phyloP scores from a whole-genome alignment of 768 basidiomycete species.

The Scleroderma citrinum region DNA sequence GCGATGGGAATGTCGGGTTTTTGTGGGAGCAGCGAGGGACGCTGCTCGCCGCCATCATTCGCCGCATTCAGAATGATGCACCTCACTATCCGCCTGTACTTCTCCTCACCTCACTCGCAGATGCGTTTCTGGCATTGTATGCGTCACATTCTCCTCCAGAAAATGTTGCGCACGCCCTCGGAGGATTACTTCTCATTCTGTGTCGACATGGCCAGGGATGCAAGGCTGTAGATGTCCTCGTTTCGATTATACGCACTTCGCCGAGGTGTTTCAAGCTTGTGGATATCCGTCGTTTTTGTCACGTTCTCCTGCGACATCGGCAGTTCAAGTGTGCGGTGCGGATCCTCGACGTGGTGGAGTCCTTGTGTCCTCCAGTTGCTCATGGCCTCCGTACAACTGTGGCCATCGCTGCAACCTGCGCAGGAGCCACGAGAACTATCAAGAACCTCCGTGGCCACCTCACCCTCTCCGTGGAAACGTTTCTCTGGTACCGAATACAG shows the following conservation, averaged over 20 bases:
- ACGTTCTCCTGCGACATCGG: constrained; percentile 35
- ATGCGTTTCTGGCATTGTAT: constrained; percentile 35
- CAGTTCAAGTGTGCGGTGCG: constrained; percentile 32
- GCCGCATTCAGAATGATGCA: constrained; percentile 31
- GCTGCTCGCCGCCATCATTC: constrained; percentile 35
- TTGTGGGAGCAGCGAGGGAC: constrained; percentile 28
- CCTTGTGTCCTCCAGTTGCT: constrained; percentile 8
- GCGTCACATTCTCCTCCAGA: constrained; percentile 25
- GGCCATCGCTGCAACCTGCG: constrained; percentile 4
- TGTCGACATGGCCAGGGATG: constrained; percentile 35
- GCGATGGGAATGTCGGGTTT: constrained; percentile 17
- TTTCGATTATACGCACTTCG: constrained; percentile 29
- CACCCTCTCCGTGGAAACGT: background rate
- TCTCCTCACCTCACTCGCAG: constrained; percentile 29
- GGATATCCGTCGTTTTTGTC: constrained; percentile 34
- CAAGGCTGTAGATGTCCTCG: constrained; percentile 34
- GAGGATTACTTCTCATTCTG: constrained; percentile 36
- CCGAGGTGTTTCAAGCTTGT: constrained; percentile 36
- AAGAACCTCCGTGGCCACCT: background rate
- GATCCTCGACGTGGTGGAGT: constrained; percentile 21
- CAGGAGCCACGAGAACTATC: constrained; percentile 6
- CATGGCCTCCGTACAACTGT: constrained; percentile 6
- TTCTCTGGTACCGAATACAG: background rate
- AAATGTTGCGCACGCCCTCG: constrained; percentile 39
- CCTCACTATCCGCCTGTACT: constrained; percentile 23